Evolutionary conservation across 208 protist genomes (phyloP).

Genomic region (Leishmania arabica): DNA sequence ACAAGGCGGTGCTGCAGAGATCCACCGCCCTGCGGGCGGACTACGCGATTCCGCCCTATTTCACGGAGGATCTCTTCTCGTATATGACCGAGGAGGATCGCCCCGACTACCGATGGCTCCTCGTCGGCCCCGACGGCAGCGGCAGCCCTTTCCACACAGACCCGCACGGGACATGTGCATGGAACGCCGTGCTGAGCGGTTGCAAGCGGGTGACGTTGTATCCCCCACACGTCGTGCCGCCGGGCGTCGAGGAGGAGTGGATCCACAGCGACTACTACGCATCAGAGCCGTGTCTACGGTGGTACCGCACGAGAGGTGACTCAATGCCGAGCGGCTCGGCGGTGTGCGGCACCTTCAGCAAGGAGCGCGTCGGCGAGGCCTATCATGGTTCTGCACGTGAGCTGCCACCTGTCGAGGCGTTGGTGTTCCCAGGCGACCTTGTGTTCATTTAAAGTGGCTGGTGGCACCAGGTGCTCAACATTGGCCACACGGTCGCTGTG

Average conservation of each 20-base stretch:
- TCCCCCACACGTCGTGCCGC: constrained; percentile 39
- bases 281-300: constrained; percentile 36
- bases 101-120: constrained; percentile 46
- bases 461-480: constrained; percentile 59
- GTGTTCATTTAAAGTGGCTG: constrained; percentile 53
- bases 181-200: constrained; percentile 45
- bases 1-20: constrained; percentile 37
- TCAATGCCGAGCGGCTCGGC: constrained; percentile 3
- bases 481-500: constrained; percentile 41
- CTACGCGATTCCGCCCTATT: constrained; percentile 35
- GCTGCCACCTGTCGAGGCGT: constrained; percentile 29
- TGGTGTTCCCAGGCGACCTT: constrained; percentile 41
- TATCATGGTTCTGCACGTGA: background rate
- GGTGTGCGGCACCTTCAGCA: constrained; percentile 5
- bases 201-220: constrained; percentile 49
- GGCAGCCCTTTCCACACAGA: constrained; percentile 51
- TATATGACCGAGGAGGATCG: constrained; percentile 40
- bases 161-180: constrained; percentile 45
- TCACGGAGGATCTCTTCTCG: constrained; percentile 41
- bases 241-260: constrained; percentile 35
- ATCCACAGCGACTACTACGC: constrained; percentile 59
- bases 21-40: constrained; percentile 20
- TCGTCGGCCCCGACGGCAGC: constrained; percentile 39
- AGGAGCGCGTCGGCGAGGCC: constrained; percentile 5
- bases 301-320: constrained; percentile 23